A percentile compares a stretch with the other conserved stretches of the same genome.
phyloP scores from a whole-genome alignment of 2,329 filamentous ascomycete species.

The Colletotrichum lini region DNA sequence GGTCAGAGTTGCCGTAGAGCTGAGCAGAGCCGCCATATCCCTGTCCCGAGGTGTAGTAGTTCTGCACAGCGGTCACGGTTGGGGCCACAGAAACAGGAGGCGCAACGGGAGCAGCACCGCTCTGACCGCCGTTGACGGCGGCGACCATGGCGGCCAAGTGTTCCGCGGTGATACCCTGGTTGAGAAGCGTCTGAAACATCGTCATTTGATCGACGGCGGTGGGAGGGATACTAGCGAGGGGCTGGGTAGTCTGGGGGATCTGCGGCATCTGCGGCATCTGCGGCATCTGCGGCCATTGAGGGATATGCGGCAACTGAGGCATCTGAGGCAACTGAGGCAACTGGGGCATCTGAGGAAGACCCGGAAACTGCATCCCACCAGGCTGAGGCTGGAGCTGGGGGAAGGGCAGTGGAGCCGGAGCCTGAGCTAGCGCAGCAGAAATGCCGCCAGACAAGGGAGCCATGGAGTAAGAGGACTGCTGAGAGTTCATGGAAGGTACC shows the following conservation, averaged over 20 bases:
- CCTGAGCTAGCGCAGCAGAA: conserved; percentile 67
- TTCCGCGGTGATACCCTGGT: conserved; percentile 83
- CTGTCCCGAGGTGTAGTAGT: conserved; percentile 25
- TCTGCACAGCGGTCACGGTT: conserved; percentile 48
- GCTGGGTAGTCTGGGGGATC: conserved; percentile 44
- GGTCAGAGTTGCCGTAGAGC: conserved; percentile 68
- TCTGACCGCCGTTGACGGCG: conserved; percentile 59
- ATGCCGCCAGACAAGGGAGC: conserved; percentile 59
- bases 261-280: conserved; percentile 1
- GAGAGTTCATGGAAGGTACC: conserved; percentile 6
- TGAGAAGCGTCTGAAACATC: conserved; percentile 81
- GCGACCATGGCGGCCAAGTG: conserved; percentile 77
- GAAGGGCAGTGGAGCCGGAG: conserved; percentile 58
- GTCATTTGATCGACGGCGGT: conserved; percentile 75
- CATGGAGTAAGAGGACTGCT: conserved; percentile 23
- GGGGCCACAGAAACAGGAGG: conserved; percentile 55
- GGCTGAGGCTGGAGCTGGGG: conserved; percentile 46
- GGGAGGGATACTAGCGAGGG: conserved; percentile 60
- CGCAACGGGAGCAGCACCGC: conserved; percentile 48
- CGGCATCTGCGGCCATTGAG: conserved; percentile 29
- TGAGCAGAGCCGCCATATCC: conserved; percentile 50
- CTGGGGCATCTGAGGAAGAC: conserved; percentile 47
- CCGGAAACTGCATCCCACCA: conserved; percentile 46
- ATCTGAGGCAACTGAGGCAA: neutral
- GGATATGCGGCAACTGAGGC: conserved; percentile 50